phyloP scores from a whole-genome alignment of 2,329 filamentous ascomycete species.

The Fusarium nanum region DNA sequence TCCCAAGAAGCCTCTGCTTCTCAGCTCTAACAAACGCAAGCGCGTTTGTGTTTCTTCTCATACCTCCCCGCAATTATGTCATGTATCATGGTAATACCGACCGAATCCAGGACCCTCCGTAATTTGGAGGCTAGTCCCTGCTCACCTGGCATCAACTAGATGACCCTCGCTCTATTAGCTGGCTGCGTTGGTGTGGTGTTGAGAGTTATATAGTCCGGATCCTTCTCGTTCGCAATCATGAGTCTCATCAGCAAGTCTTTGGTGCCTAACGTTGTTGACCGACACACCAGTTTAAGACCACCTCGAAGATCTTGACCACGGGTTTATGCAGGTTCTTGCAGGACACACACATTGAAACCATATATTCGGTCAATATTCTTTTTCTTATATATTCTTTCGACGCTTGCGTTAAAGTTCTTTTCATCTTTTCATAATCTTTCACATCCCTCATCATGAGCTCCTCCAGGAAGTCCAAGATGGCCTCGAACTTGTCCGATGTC shows the following conservation, averaged over 20 bases:
- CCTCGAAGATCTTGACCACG: constrained; percentile 32
- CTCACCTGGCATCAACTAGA: constrained; percentile 45
- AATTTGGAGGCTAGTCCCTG: constrained; percentile 50
- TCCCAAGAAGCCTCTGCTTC: constrained; percentile 40
- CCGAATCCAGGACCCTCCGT: constrained; percentile 52
- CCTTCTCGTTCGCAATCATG: constrained; percentile 43
- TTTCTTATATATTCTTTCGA: constrained; percentile 8
- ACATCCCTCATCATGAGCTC: constrained; percentile 54
- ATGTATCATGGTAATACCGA: constrained; percentile 54
- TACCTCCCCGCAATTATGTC: constrained; percentile 59
- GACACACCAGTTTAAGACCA: constrained; percentile 31
- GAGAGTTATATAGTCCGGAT: constrained; percentile 46
- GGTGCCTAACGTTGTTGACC: constrained; percentile 45
- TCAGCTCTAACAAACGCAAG: constrained; percentile 34
- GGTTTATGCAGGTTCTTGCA: constrained; percentile 28
- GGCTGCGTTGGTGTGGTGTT: constrained; percentile 24
- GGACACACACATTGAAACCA: constrained; percentile 22
- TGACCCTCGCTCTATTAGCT: constrained; percentile 30
- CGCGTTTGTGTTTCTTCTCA: constrained; percentile 29
- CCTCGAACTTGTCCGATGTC: constrained; percentile 58
- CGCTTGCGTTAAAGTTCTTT: neutral
- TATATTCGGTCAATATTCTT: constrained; percentile 28
- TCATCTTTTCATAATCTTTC: neutral
- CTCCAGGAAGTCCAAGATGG: constrained; percentile 60
- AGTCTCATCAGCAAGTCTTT: constrained; percentile 40